Evolutionary conservation across 148 eudicot genomes (phyloP).

Genomic region (Dysphania ambrosioides): DNA sequence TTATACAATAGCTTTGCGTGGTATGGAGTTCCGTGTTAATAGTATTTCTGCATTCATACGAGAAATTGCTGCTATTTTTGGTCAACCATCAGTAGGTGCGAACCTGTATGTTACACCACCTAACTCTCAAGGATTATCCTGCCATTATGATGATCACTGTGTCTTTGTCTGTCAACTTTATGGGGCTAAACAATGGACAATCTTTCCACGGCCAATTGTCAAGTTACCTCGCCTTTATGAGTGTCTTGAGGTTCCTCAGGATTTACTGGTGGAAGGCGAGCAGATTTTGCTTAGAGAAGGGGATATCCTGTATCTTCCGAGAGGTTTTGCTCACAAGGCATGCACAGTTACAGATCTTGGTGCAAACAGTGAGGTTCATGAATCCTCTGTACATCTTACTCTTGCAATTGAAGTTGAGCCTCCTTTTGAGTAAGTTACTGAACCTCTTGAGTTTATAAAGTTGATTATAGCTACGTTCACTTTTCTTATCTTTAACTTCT

Average conservation of each 20-base stretch:
- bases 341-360: slow-evolving; percentile 39
- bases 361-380: slow-evolving; percentile 22
- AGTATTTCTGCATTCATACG: slow-evolving; percentile 52
- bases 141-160: slow-evolving; percentile 90
- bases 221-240: slow-evolving; percentile 76
- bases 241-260: slow-evolving; percentile 28
- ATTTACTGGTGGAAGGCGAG: slow-evolving; percentile 26
- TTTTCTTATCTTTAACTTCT: background rate
- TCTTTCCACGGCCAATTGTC: slow-evolving; percentile 37
- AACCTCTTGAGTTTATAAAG: background rate
- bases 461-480: background rate
- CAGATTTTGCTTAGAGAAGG: slow-evolving; percentile 64
- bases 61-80: slow-evolving; percentile 61
- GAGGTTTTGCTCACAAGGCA: slow-evolving; percentile 89
- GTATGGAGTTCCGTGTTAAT: slow-evolving; percentile 66
- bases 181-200: slow-evolving; percentile 66
- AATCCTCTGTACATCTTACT: slow-evolving; percentile 71
- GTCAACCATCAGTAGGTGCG: slow-evolving; percentile 85
- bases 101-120: slow-evolving; percentile 83
- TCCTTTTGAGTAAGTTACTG: slow-evolving; percentile 82
- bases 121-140: slow-evolving; percentile 77
- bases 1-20: slow-evolving; percentile 71
- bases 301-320: slow-evolving; percentile 81
- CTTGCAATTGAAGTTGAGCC: slow-evolving; percentile 80
- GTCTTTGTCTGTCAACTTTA: slow-evolving; percentile 80